Evolutionary conservation across 1,139 yeast genomes (phyloP), one percentile per base, ranked within the genome.

Genomic region (Lodderomyces metapsilosis): DNA sequence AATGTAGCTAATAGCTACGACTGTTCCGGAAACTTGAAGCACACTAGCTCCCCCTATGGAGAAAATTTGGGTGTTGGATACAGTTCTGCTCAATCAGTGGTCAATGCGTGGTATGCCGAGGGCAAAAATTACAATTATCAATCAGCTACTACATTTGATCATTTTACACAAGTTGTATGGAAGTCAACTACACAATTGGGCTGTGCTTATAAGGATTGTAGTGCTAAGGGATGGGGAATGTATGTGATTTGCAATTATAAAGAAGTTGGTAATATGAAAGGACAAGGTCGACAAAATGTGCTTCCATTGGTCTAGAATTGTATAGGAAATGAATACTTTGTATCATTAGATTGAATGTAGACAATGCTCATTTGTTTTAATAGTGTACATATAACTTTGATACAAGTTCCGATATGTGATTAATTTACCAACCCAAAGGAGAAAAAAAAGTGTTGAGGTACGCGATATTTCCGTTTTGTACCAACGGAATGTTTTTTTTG

Each of bases 151-250:
- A 49, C 52, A 6, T 64, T 58, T 42, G 82, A 87, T 50, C 96
- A 88, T 65, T 88, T 88, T 72, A 87, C 95, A 34, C 95, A 87
- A 65, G 76, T 88, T 48, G 82, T 88, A 41, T 88, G 96, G 96
- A 82, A 81, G 61, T 62, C 66, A 20, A 69, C 89, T 41, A 72
- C 82, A 37, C 65, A 78, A 57, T 62, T 88, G 17, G 96, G 96
- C 25, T 88, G 96, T 67, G 92, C 70, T 17, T 53, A 53, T 48
- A 61, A 66, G 46, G 64, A 68, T 42, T 76, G 81, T 51, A 68
- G 72, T 15, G 54, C 58, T n/a, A 57, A 62, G 43, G 56, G 54
- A 46, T 70, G 67, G 61, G 75, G 76, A 5, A 61, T 61, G 47
- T 74, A 75, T 53, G 61, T 74, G 12, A 68, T 76, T 37, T 77